These are phyloP conservation scores for Ceratobasidium theobromae DNA, from an alignment of 1,284 basidiomycete genomes.

Conservation along the genomic window DNA sequence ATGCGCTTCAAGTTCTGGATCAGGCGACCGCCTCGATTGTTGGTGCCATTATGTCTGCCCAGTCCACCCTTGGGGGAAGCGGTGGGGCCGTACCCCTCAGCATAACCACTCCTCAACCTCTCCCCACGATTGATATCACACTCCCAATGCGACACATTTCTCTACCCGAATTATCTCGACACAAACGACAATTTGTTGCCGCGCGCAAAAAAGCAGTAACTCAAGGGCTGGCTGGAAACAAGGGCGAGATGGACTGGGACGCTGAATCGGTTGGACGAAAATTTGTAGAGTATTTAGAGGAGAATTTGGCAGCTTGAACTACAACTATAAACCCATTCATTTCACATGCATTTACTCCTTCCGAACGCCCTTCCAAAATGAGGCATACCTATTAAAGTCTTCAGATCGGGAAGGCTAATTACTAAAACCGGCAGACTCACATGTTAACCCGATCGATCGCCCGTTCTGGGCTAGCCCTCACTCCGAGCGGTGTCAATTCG, in stretches of 20 bases:
- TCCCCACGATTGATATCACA: conserved; percentile 47
- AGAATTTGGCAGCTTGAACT: conserved; percentile 50
- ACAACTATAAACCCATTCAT: too few relatives aligned
- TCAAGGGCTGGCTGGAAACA: conserved; percentile 71
- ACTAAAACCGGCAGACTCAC: conserved; percentile 43
- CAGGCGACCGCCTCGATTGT: conserved; percentile 67
- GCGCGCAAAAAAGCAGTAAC: conserved; percentile 87
- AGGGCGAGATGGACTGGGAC: conserved; percentile 72
- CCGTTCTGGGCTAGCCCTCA: conserved; percentile 48
- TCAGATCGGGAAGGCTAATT: background rate
- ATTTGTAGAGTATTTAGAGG: conserved; percentile 79
- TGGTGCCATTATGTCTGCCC: conserved; percentile 64
- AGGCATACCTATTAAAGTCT: conserved; percentile 43
- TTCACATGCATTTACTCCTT: too few relatives aligned
- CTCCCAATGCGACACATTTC: conserved; percentile 72
- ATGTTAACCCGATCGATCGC: conserved; percentile 68
- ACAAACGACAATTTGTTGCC: conserved; percentile 85
- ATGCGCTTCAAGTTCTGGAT: conserved; percentile 78
- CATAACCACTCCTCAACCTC: conserved; percentile 39
- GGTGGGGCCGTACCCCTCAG: conserved; percentile 60
- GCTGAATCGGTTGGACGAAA: conserved; percentile 70
- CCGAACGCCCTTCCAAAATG: conserved; percentile 44
- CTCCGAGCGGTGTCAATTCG: conserved; percentile 48
- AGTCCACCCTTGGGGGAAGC: conserved; percentile 48
- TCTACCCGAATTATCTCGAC: conserved; percentile 79